Evolutionary conservation across 768 basidiomycete species (phyloP), one percentile per base, ranked within the genome.

Genomic region (Solioccasus polychromus): DNA sequence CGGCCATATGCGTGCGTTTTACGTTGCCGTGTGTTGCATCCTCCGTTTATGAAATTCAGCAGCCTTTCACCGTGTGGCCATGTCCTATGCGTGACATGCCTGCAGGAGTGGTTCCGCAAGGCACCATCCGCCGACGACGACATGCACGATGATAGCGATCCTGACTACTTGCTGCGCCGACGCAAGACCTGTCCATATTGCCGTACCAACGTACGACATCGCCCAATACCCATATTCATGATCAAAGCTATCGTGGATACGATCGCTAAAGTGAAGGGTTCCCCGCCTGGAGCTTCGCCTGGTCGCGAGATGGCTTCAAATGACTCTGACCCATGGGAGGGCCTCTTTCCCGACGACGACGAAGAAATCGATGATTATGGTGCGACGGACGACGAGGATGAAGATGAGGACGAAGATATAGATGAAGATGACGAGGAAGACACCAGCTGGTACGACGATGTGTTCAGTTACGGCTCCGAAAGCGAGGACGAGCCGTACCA

Each of bases 61-160:
- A 87, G 86, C 2, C 71, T 88, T 35, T 76, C 83, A 1, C 87
- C 87, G 0, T 89, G 87, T 55, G 87, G 87, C 2, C 87, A 89
- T 53, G 75, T 85, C n/a, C 69, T 85, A n/a, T 89, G 87, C 45
- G 72, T 84, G 22, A 53, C 57, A 3, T 89, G 87, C 54, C 76
- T 89, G 8, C 82, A 85, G 62, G 79, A 82, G 53, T 89, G 87
- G 87, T 89, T 89, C 67, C 76, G 79, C 47, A 75, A 78, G 41
- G 83, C 85, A 3, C 85, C 85, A 3, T 65, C 70, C 1, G 48
- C 58, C 15, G 73, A 72, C 22, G 69, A 72, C 29, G 74, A 74
- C 15, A 76, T 75, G 71, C 47, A 64, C 42, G 65, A 73, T 35
- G 70, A 72, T 34, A 60, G 61, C 26, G 64, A 68, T 34, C 63